These are phyloP conservation scores for Fomitopsis pulvina DNA, from an alignment of 768 basidiomycete genomes.

Conservation along the genomic window DNA sequence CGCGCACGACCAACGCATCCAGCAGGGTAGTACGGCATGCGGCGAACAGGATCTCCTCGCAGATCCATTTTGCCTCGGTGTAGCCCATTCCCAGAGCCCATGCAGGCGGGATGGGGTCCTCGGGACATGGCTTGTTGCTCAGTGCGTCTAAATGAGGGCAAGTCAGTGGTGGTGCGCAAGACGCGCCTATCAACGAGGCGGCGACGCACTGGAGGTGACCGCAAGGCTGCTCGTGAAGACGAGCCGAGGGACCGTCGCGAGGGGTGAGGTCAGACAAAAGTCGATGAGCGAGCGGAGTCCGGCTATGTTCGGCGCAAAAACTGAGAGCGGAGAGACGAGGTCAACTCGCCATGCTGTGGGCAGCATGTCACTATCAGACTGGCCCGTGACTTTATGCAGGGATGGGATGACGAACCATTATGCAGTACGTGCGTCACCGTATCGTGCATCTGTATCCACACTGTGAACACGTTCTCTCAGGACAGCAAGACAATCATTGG, in stretches of 20 bases:
- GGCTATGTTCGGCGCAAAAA: background rate
- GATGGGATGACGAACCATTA: background rate
- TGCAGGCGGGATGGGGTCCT: background rate
- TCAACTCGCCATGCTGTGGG: constrained; percentile 1
- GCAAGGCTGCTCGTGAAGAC: background rate
- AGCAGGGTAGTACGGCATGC: constrained; percentile 26
- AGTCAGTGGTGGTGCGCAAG: too few species aligned
- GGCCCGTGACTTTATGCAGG: background rate
- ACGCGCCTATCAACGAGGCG: background rate
- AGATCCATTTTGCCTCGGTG: constrained; percentile 31
- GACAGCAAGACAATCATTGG: constrained; percentile 17
- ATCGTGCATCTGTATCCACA: constrained; percentile 1
- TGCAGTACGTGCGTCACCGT: background rate
- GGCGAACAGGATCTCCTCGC: constrained; percentile 29
- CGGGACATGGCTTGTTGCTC: background rate
- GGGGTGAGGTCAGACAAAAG: background rate
- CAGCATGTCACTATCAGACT: background rate
- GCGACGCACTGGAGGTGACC: background rate
- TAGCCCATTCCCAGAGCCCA: constrained; percentile 25
- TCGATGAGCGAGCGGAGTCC: background rate
- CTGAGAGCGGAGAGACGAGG: background rate
- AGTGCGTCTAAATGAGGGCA: background rate
- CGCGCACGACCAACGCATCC: constrained; percentile 29
- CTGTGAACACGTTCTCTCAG: too few species aligned
- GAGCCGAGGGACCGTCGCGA: background rate